Evolutionary conservation across 2,329 filamentous ascomycete genomes (phyloP), one percentile per base, ranked within the genome.

Genomic region (Knoxdaviesia capensis): DNA sequence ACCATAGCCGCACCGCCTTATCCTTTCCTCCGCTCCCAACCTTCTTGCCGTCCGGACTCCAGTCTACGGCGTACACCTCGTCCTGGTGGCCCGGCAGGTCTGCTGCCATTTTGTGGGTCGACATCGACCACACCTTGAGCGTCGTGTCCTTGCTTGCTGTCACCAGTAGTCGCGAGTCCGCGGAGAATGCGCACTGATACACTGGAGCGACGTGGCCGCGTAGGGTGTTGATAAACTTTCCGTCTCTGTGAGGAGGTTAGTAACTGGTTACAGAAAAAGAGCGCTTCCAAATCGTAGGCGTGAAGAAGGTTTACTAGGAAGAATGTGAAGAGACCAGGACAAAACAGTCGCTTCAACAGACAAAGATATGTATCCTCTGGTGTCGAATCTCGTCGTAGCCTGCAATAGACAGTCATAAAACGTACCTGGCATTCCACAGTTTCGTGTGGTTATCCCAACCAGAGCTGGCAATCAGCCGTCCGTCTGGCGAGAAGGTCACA

Each of bases 381-480:
- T n/a, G n/a, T n/a, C n/a, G n/a, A n/a, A n/a, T n/a, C n/a, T 20
- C 20, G 20, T 20, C 20, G 20, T 20, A 20, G 20, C 20, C 20
- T 20, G 20, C 20, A 20, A 20, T 3, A 20, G 20, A 20, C 20
- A 20, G 20, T 20, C 20, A 20, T 20, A 20, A 9, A 33, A 49
- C 57, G 41, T 78, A 81, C 54, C 72, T 69, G 3, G 80, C 81
- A 49, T 77, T 83, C 87, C 87, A 96, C 30, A 94, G 62, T 61
- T 94, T 94, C 51, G 88, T 85, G 52, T 88, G 83, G 56, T 96
- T 98, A 58, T 98, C 90, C 63, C 88, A 98, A 4, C 80, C 79
- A 6, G 83, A 78, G 34, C 82, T 92, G 6, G 90, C 90, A 51
- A 98, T 86, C 45, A 88, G 70, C 6, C 74, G 68, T 33, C 86